phyloP scores from a whole-genome alignment of 805 yeast genomes.

The Ogataea populi-albae region DNA sequence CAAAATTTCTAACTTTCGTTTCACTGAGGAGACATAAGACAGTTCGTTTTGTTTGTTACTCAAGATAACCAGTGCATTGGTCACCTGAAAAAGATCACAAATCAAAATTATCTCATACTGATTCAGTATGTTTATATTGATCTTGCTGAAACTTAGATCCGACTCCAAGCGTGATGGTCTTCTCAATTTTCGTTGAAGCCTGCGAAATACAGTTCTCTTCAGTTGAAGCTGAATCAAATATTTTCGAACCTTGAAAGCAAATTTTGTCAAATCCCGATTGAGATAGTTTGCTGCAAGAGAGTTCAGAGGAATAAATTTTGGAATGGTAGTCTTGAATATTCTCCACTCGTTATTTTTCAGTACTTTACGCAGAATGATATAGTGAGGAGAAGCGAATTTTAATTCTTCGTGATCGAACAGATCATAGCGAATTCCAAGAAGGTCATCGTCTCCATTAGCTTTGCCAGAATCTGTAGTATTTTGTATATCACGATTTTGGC shows the following conservation, averaged over 20 bases:
- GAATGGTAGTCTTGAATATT: constrained; percentile 35
- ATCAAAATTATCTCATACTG: constrained; percentile 22
- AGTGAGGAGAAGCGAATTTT: constrained; percentile 43
- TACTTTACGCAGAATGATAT: constrained; percentile 38
- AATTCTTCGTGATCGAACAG: constrained; percentile 29
- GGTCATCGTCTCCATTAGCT: constrained; percentile 22
- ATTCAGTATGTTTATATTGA: constrained; percentile 20
- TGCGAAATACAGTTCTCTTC: constrained; percentile 16
- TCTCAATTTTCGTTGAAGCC: constrained; percentile 13
- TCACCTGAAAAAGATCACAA: constrained; percentile 19
- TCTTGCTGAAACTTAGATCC: constrained; percentile 30
- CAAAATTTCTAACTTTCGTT: constrained; percentile 18
- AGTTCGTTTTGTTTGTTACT: constrained; percentile 10
- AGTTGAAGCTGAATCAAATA: constrained; percentile 25
- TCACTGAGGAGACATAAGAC: constrained; percentile 1
- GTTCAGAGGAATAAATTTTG: constrained; percentile 30
- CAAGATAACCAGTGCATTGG: constrained; percentile 19
- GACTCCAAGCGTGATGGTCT: constrained; percentile 17
- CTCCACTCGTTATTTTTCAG: constrained; percentile 30
- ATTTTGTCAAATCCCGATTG: constrained; percentile 23
- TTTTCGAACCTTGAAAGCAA: constrained; percentile 25
- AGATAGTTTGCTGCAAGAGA: constrained; percentile 24
- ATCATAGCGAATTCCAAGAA: constrained; percentile 53
- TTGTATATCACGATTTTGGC: too few relatives aligned
- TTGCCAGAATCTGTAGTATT: too few relatives aligned